phyloP scores from a whole-genome alignment of 2,329 filamentous ascomycete species.

The Pseudogymnoascus sp. region DNA sequence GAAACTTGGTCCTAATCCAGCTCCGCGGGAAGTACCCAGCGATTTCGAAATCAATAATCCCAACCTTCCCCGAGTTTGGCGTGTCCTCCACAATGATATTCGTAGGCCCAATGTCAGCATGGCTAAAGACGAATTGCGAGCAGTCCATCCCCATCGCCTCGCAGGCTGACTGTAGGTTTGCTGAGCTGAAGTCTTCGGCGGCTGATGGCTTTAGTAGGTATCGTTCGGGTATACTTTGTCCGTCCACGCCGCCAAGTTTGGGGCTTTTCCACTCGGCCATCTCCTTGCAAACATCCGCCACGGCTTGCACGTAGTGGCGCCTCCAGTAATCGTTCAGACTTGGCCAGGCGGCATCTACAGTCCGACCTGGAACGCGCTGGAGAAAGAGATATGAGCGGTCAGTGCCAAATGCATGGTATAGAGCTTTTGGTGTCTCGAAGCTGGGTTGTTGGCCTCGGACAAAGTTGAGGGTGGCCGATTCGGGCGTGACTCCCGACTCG shows the following conservation, averaged over 20 bases:
- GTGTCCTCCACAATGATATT: neutral
- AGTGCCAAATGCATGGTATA: neutral
- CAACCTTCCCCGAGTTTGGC: neutral
- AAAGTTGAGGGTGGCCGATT: neutral
- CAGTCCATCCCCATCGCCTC: too few species aligned
- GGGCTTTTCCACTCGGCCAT: too few species aligned
- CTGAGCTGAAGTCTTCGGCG: too few species aligned
- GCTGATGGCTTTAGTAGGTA: too few species aligned
- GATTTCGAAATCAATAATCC: neutral
- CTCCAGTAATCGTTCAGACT: neutral
- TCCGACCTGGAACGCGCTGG: neutral
- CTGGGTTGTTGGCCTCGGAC: neutral
- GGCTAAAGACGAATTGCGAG: too few species aligned
- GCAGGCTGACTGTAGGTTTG: too few species aligned
- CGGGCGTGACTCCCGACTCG: neutral
- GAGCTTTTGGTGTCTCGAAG: neutral
- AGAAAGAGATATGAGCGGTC: neutral
- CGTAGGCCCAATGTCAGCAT: too few species aligned
- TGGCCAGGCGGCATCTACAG: neutral
- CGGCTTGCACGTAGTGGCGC: too few species aligned
- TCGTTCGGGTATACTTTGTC: too few species aligned
- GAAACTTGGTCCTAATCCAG: neutral
- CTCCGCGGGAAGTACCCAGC: neutral
- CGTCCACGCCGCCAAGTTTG: too few species aligned
- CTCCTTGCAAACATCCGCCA: too few species aligned